Percentiles rank a stretch among this genome's conserved stretches.
These are phyloP conservation scores for Podospora comata DNA, from an alignment of 495 filamentous ascomycete genomes.

Conservation along the genomic window DNA sequence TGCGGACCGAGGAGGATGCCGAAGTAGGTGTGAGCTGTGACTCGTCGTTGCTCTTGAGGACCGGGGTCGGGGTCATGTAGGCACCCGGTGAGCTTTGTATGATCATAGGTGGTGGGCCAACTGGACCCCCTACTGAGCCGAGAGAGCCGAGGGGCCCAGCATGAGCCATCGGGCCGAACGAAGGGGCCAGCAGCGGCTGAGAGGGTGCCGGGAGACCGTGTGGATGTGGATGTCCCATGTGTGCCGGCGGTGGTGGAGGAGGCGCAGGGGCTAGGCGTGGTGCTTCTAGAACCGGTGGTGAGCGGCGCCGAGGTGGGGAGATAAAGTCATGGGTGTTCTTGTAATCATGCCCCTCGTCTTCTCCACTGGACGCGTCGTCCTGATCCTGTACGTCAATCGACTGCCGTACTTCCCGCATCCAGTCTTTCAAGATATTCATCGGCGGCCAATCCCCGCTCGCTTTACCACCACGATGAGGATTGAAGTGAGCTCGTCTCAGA, in stretches of 20 bases:
- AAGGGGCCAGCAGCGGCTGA: conserved; percentile 30
- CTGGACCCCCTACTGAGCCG: not conserved
- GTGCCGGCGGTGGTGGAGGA: conserved; percentile 44
- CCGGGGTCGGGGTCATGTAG: conserved; percentile 43
- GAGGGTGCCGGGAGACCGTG: conserved; percentile 45
- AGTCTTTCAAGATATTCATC: conserved; percentile 80
- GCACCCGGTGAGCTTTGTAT: conserved; percentile 23
- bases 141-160: conserved; percentile 3
- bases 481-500: conserved; percentile 84
- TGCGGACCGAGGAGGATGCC: conserved; percentile 38
- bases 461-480: conserved; percentile 73
- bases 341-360: conserved; percentile 43
- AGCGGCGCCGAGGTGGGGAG: conserved; percentile 37
- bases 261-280: conserved; percentile 45
- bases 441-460: conserved; percentile 81
- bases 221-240: conserved; percentile 34
- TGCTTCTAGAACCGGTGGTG: conserved; percentile 36
- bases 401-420: conserved; percentile 73
- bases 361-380: conserved; percentile 46
- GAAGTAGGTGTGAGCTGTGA: conserved; percentile 42
- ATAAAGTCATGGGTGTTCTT: conserved; percentile 41
- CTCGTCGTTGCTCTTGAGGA: conserved; percentile 53
- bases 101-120: conserved; percentile 26
- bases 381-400: conserved; percentile 48
- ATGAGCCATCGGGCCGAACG: conserved; percentile 15